phyloP scores from a whole-genome alignment of 208 protist species.

The Porcisia deanei region DNA sequence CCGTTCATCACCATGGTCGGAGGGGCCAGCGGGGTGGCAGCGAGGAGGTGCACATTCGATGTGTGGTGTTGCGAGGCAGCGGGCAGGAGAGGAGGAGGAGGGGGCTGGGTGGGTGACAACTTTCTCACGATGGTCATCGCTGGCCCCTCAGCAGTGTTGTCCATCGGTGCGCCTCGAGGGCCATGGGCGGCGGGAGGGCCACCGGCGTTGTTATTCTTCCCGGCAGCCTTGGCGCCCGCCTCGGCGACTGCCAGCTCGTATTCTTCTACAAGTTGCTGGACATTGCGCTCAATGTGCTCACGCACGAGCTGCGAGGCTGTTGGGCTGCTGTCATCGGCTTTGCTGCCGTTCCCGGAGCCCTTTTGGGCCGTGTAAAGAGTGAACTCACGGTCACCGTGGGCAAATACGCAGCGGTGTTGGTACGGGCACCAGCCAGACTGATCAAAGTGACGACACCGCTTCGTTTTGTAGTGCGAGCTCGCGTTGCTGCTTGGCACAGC shows the following conservation, averaged over 20 bases:
- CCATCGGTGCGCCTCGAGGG: constrained; percentile 8
- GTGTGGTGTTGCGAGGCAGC: constrained; percentile 12
- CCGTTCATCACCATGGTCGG: not conserved
- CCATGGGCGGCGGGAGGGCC: not conserved
- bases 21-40: constrained; percentile 6
- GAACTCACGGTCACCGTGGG: constrained; percentile 36
- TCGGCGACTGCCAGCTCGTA: constrained; percentile 30
- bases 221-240: constrained; percentile 11
- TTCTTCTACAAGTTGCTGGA: constrained; percentile 26
- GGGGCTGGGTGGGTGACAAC: not conserved
- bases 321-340: constrained; percentile 1
- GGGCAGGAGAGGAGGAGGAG: constrained; percentile 1
- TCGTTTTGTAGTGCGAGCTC: constrained; percentile 35
- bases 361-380: constrained; percentile 25
- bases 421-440: constrained; percentile 33
- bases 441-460: constrained; percentile 34
- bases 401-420: constrained; percentile 36
- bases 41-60: constrained; percentile 4
- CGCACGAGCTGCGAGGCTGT: constrained; percentile 21
- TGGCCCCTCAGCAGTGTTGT: not conserved
- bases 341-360: not conserved
- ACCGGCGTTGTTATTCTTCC: constrained; percentile 10
- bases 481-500: constrained; percentile 18
- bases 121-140: not conserved
- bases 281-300: constrained; percentile 31